phyloP scores from a whole-genome alignment of 805 yeast genomes.

The Yamadazyma endophytica region DNA sequence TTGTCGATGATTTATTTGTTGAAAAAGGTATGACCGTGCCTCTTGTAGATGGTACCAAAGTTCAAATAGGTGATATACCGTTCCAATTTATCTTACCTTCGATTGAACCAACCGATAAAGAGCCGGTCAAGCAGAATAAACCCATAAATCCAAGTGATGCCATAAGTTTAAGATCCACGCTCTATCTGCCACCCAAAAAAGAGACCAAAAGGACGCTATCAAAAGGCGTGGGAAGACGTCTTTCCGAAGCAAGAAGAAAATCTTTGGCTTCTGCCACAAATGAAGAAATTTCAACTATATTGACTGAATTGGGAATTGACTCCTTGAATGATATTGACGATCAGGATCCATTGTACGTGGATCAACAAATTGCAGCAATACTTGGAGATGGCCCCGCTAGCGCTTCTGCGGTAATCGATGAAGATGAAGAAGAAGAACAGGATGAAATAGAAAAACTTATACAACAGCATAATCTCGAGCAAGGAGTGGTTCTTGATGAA shows the following conservation, averaged over 20 bases:
- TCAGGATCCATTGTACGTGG: conserved; percentile 22
- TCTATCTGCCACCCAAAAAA: conserved; percentile 26
- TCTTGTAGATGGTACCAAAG: conserved; percentile 70
- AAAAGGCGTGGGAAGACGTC: conserved; percentile 16
- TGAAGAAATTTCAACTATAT: conserved; percentile 35
- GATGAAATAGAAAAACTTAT: conserved; percentile 35
- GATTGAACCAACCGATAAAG: conserved; percentile 37
- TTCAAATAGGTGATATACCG: conserved; percentile 90
- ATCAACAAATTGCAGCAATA: conserved; percentile 28
- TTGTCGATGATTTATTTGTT: conserved; percentile 86
- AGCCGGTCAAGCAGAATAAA: conserved; percentile 15
- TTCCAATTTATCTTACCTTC: conserved; percentile 85
- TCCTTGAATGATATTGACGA: conserved; percentile 27
- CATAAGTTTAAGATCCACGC: conserved; percentile 48
- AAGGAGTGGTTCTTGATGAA: conserved; percentile 26
- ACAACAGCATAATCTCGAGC: conserved; percentile 30
- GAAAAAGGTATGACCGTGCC: conserved; percentile 93
- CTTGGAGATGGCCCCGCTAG: conserved; percentile 20
- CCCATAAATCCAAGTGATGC: conserved; percentile 62
- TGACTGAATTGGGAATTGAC: conserved; percentile 32
- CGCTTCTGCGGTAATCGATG: conserved; percentile 21
- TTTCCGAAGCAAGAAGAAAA: conserved; percentile 34
- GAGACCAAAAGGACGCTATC: conserved; percentile 2
- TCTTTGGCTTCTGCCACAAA: conserved; percentile 34
- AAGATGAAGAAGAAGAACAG: conserved; percentile 22